Conservation (phyloP, 2,329 filamentous ascomycete genomes). For the Neofusicoccum sp. region DNA sequence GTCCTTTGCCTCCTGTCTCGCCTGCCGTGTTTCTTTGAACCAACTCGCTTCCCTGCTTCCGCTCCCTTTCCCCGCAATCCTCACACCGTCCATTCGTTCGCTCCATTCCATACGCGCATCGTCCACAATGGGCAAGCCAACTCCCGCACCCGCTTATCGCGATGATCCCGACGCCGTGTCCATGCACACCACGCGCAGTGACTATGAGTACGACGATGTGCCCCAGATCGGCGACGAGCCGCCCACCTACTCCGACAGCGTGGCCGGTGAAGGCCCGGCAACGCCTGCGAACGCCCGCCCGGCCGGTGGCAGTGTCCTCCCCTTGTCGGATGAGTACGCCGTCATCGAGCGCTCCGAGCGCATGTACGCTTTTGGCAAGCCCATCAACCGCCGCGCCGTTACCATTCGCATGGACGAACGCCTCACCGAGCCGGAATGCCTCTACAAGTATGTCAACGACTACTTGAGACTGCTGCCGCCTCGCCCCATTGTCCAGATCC, state of each 20-base stretch:
- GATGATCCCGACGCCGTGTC: conserved; percentile 39
- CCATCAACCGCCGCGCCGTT: conserved; percentile 5
- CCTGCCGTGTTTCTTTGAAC: neutral
- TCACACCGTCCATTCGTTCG: neutral
- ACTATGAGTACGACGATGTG: conserved; percentile 38
- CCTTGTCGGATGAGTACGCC: conserved; percentile 9
- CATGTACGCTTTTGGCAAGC: conserved; percentile 15
- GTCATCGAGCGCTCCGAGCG: conserved; percentile 12
- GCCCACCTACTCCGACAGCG: conserved; percentile 35
- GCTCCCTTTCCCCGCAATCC: neutral
- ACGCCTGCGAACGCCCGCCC: neutral
- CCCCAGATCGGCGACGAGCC: conserved; percentile 33
- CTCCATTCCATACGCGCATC: neutral
- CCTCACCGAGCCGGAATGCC: conserved; percentile 31
- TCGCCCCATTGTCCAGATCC: conserved; percentile 35
- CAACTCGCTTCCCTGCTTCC: neutral
- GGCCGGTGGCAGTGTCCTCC: neutral
- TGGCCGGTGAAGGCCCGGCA: conserved; percentile 11
- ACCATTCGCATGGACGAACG: conserved; percentile 30
- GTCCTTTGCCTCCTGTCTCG: neutral
- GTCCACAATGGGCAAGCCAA: conserved; percentile 32
- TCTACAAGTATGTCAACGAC: conserved; percentile 29
- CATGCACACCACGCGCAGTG: conserved; percentile 39
- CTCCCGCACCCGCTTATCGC: conserved; percentile 27
- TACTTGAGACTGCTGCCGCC: conserved; percentile 30